Percentiles rank a stretch among this genome's conserved stretches.
These are phyloP conservation scores for Gyrodon lividus DNA, from an alignment of 768 basidiomycete genomes.

Conservation along the genomic window DNA sequence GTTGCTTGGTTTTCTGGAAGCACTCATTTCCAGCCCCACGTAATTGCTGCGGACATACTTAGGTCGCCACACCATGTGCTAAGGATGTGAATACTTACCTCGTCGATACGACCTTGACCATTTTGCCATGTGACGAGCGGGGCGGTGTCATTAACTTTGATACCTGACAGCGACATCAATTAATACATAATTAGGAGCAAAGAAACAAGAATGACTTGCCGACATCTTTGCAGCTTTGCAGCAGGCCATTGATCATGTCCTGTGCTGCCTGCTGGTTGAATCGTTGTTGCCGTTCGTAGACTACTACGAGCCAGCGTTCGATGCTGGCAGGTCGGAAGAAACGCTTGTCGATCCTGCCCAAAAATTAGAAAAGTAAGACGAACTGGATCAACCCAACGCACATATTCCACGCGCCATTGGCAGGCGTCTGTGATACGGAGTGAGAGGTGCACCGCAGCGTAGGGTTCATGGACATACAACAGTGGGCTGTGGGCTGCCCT, in stretches of 20 bases:
- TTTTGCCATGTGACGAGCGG: slow-evolving; percentile 55
- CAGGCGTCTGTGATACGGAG: slow-evolving; percentile 44
- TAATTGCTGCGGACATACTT: slow-evolving; percentile 40
- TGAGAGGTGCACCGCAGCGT: slow-evolving; percentile 1
- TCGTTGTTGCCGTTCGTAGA: slow-evolving; percentile 62
- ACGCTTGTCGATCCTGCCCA: slow-evolving; percentile 62
- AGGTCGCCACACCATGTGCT: background rate
- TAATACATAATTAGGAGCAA: background rate
- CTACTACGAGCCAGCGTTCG: slow-evolving; percentile 57
- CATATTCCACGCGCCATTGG: slow-evolving; percentile 82
- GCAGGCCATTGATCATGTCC: slow-evolving; percentile 56
- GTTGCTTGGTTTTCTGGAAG: slow-evolving; percentile 35
- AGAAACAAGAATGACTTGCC: slow-evolving; percentile 44
- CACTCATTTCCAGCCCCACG: slow-evolving; percentile 50
- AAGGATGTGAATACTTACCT: slow-evolving; percentile 29
- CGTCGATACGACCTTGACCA: slow-evolving; percentile 53
- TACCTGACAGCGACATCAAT: slow-evolving; percentile 43
- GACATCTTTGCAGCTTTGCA: slow-evolving; percentile 49
- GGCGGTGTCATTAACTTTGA: slow-evolving; percentile 45
- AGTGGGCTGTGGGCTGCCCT: slow-evolving; percentile 50
- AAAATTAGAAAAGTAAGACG: slow-evolving; percentile 4
- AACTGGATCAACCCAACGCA: slow-evolving; percentile 24
- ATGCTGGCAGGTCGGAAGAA: slow-evolving; percentile 60
- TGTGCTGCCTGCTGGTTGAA: slow-evolving; percentile 49
- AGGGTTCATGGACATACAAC: slow-evolving; percentile 43